Evolutionary conservation across 805 yeast genomes (phyloP).

Genomic region (Kazachstania bromeliacearum): DNA sequence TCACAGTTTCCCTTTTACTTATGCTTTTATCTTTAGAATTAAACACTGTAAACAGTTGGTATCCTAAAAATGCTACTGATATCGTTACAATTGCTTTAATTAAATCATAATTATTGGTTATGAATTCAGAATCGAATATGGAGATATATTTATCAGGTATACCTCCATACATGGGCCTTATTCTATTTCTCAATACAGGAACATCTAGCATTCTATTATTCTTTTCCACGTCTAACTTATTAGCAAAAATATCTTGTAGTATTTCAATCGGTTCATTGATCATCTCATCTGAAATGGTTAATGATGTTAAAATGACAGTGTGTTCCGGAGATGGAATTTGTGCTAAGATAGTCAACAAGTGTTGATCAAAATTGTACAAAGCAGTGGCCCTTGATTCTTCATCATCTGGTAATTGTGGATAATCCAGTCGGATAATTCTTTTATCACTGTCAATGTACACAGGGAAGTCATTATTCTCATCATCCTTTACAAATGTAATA

Average conservation of each 20-base stretch:
- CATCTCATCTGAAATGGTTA: constrained; percentile 7
- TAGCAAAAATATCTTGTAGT: constrained; percentile 48
- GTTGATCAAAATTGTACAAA: constrained; percentile 36
- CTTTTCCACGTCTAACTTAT: constrained; percentile 46
- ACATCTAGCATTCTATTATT: constrained; percentile 34
- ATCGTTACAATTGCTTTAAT: constrained; percentile 15
- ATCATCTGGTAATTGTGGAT: constrained; percentile 36
- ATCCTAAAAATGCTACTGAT: constrained; percentile 11
- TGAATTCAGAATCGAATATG: constrained; percentile 18
- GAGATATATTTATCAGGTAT: constrained; percentile 10
- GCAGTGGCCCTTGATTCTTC: constrained; percentile 26
- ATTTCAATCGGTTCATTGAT: constrained; percentile 30
- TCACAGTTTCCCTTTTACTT: not conserved
- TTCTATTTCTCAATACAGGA: constrained; percentile 22
- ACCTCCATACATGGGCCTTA: constrained; percentile 24
- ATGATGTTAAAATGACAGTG: constrained; percentile 49
- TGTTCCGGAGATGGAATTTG: constrained; percentile 67
- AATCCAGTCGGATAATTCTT: constrained; percentile 51
- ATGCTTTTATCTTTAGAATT: not conserved
- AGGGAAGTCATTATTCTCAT: constrained; percentile 39
- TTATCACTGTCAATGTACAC: constrained; percentile 57
- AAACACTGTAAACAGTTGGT: constrained; percentile 5
- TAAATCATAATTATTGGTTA: constrained; percentile 14
- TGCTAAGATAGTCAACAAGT: constrained; percentile 47
- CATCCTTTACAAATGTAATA: constrained; percentile 25